Conservation (phyloP, 2,329 filamentous ascomycete genomes). For the Penicillium thymicola region DNA sequence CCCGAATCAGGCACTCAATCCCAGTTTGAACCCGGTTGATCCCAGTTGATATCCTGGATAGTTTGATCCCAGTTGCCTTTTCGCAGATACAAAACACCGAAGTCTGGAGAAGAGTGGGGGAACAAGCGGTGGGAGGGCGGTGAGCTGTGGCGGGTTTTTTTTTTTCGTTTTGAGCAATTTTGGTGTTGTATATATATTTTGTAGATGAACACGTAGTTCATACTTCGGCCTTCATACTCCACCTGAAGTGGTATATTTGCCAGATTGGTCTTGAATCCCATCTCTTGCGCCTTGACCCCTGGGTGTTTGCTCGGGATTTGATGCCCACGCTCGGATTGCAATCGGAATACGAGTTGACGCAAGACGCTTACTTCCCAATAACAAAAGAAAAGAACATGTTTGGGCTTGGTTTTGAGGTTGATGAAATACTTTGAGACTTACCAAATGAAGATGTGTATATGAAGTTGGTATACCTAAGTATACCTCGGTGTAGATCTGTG, state of each 20-base stretch:
- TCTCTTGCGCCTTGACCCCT: conserved; percentile 8
- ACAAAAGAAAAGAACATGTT: neutral
- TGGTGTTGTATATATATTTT: neutral
- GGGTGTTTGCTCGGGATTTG: neutral
- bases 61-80: neutral
- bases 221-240: neutral
- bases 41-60: neutral
- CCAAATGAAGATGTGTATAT: neutral
- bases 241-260: neutral
- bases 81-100: neutral
- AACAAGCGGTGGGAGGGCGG: conserved; percentile 21
- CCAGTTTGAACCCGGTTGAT: neutral
- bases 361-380: conserved; percentile 1
- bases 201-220: neutral
- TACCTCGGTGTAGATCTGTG: neutral
- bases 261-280: neutral
- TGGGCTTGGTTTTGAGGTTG: neutral
- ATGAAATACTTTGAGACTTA: neutral
- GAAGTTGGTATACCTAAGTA: neutral
- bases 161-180: neutral
- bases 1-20: conserved; percentile 8
- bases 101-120: conserved; percentile 6
- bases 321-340: conserved; percentile 13
- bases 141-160: conserved; percentile 7
- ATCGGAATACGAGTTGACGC: conserved; percentile 15